Base-by-base conservation (phyloP, 169 alveolate genomes). In the Plasmodium cynomolgi region DNA sequence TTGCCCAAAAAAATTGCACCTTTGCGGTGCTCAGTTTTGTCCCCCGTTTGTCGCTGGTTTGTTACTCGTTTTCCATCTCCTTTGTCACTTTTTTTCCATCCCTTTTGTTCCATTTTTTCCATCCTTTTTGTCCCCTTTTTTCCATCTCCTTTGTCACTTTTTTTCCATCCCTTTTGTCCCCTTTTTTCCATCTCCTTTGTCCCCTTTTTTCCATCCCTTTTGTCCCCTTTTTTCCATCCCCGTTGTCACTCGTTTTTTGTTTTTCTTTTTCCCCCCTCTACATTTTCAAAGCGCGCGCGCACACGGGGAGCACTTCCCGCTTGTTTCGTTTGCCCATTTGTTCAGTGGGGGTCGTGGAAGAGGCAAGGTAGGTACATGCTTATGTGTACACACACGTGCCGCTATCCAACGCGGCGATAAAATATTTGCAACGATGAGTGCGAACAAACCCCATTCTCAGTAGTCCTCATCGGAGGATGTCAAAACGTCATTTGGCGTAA, bases 401-500 rank as follows among this genome's bases (percentile, higher is more conserved):
- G 39, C 15, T 23, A 68, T 6, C 37, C 15, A 20, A 26, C 75
- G 41, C 39, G n/a, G 77, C 39, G n/a, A 15, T 8, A 62, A 7
- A 6, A 62, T 62, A 20, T 62, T 15, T 50, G 23, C 15, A 68
- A 68, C 39, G 41, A 68, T 2, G 31, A 29, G n/a, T 23, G 15
- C n/a, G 77, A 29, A 68, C 26, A 3, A 13, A 50, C 26, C 62
- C 62, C 62, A 39, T 77, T 31, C 33, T 77, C 62, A 84, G 20
- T 79, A 34, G 29, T 90, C 94, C 23, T 90, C 94, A 37, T 62
- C 83, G 41, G 94, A 90, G 31, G 94, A 90, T 80, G 94, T 23
- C 72, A 90, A 68, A 71, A 90, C 85, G 72, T 90, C 94, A 79
- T 90, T 81, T 26, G 94, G 84, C n/a, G 94, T 29, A 37, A 90